These are phyloP conservation scores for Rhizopus microsporus DNA, from an alignment of 371 early-diverging fungal genomes.

Conservation along the genomic window DNA sequence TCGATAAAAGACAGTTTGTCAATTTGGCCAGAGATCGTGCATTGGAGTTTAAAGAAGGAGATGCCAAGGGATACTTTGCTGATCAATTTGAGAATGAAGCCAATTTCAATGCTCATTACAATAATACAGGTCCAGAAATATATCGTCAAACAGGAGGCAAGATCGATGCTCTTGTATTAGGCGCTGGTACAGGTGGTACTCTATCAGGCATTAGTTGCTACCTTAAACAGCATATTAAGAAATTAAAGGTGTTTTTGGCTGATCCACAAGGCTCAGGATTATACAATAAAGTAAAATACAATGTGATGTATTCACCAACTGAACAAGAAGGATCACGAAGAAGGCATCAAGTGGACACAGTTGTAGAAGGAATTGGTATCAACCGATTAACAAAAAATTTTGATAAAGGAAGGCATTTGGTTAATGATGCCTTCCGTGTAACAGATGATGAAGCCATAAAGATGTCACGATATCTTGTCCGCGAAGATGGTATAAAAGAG, in stretches of 20 bases:
- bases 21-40: constrained; percentile 84
- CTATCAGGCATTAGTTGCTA: constrained; percentile 85
- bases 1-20: constrained; percentile 91
- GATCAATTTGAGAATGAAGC: constrained; percentile 94
- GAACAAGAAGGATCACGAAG: constrained; percentile 90
- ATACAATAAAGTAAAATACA: constrained; percentile 88
- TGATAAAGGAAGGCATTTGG: constrained; percentile 55
- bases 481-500: constrained; percentile 68
- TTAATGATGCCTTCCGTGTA: constrained; percentile 89
- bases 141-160: constrained; percentile 68
- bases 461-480: constrained; percentile 87
- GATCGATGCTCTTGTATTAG: constrained; percentile 84
- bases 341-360: constrained; percentile 95
- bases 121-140: constrained; percentile 91
- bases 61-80: constrained; percentile 59
- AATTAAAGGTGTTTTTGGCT: constrained; percentile 75
- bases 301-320: constrained; percentile 84
- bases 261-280: constrained; percentile 95
- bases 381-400: constrained; percentile 94
- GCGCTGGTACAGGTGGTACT: constrained; percentile 95
- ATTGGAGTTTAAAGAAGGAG: constrained; percentile 53
- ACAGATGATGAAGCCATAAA: constrained; percentile 88
- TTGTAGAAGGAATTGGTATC: constrained; percentile 96
- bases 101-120: constrained; percentile 81
- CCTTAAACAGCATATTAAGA: constrained; percentile 68